A percentile compares a stretch with the other conserved stretches of the same genome.
Conservation (phyloP, 805 yeast species). For the Maudiozyma saulgeensis region DNA sequence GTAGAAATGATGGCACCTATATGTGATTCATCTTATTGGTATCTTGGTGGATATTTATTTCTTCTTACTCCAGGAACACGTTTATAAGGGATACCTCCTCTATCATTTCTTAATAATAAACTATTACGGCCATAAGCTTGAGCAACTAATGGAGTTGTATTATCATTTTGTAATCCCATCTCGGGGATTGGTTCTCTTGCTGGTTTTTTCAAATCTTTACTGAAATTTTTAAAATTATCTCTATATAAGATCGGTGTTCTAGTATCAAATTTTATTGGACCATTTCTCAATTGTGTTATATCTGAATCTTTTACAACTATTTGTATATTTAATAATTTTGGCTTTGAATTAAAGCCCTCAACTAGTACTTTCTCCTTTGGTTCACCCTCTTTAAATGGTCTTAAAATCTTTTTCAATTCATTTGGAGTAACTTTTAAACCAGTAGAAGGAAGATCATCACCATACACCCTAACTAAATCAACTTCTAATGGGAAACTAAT, state of each 20-base stretch:
- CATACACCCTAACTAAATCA: conserved; percentile 22
- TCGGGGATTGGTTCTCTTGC: conserved; percentile 23
- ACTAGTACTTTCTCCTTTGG: conserved; percentile 23
- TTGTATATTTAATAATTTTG: conserved; percentile 6
- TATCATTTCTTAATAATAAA: conserved; percentile 23
- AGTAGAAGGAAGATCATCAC: conserved; percentile 25
- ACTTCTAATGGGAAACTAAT: conserved; percentile 23
- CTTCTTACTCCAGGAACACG: conserved; percentile 25
- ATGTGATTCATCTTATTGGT: neutral
- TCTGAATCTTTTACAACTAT: conserved; percentile 16
- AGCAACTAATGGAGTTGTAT: conserved; percentile 20
- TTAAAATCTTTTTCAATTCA: conserved; percentile 23
- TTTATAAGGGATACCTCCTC: conserved; percentile 30
- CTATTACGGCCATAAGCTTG: conserved; percentile 29
- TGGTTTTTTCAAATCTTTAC: conserved; percentile 16
- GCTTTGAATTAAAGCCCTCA: conserved; percentile 13
- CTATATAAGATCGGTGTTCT: conserved; percentile 16
- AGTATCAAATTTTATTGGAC: conserved; percentile 23
- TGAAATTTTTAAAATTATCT: conserved; percentile 20
- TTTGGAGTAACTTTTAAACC: conserved; percentile 24
- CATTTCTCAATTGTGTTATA: conserved; percentile 22
- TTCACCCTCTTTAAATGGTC: conserved; percentile 28
- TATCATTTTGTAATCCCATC: conserved; percentile 2
- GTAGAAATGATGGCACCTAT: too few species aligned
- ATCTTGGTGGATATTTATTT: conserved; percentile 18